Base-by-base conservation (phyloP, 768 basidiomycete genomes). In the Podaxis sp. region DNA sequence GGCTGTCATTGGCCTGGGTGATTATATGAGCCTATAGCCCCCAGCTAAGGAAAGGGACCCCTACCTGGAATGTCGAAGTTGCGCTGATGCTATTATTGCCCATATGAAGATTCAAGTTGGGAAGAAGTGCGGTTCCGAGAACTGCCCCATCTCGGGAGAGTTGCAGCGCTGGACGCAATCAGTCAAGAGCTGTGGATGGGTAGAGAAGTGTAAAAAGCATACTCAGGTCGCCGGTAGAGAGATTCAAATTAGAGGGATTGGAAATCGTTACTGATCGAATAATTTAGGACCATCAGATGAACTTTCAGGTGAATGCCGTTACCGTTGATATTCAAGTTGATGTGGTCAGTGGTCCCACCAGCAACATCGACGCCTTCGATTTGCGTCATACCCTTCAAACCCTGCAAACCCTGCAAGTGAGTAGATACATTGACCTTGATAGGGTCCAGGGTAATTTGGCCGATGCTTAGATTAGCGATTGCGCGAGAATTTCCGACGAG, bases 351-450 rank as follows among this genome's bases (percentile, higher is more conserved):
- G 9, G 85, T 84, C 38, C 89, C 90, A 52, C 89, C 88, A 30
- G 82, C 66, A 1, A 92, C 86, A 69, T 92, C 89, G 17, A 92
- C 87, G 13, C 69, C 74, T 26, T 79, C 73, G 59, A 92, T 88
- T 6, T 74, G 75, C 8, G 82, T 85, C 67, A 80, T 72, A 9
- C 81, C 82, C 49, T 86, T 80, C 48, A 91, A 72, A 30, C 89
- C 88, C 68, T 80, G 79, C 12, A 92, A 72, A 36, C 90, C 90
- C 22, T 77, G 74, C 53, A 92, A 73, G 15, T 75, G 78, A 4
- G 87, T 85, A 6, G 87, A 78, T 2, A 90, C 89, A 65, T 90
- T 84, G 70, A 92, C 87, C 61, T 83, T 84, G 71, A 92, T 90
- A 4, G 87, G 81, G 69, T 88, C 82, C 7, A 92, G 79, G n/a